Evolutionary conservation across 1,284 basidiomycete genomes (phyloP).

Genomic region (Ustilago curta): DNA sequence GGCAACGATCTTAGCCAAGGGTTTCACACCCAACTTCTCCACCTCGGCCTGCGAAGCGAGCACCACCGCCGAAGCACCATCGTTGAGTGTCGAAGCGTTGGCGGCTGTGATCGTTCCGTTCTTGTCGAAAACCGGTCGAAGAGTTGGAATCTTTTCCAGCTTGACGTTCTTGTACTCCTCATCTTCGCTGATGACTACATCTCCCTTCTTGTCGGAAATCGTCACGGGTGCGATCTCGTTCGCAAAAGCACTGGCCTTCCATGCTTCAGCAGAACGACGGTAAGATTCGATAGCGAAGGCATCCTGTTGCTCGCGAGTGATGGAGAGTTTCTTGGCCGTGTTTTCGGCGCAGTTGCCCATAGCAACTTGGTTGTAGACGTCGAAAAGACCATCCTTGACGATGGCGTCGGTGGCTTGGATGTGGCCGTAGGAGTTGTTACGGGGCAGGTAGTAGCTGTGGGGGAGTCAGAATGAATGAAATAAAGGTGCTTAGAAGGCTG

Average conservation of each 20-base stretch:
- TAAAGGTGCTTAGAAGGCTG: background rate
- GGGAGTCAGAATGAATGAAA: background rate
- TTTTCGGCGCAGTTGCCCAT: slow-evolving; percentile 70
- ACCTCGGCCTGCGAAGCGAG: slow-evolving; percentile 66
- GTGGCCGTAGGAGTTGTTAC: slow-evolving; percentile 89
- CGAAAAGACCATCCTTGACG: slow-evolving; percentile 84
- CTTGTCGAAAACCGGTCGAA: slow-evolving; percentile 71
- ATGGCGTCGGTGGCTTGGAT: slow-evolving; percentile 87
- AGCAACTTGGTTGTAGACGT: slow-evolving; percentile 56
- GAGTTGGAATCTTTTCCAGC: slow-evolving; percentile 70
- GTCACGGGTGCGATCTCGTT: slow-evolving; percentile 89
- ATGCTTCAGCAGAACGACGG: slow-evolving; percentile 88
- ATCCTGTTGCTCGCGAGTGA: slow-evolving; percentile 71
- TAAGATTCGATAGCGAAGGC: slow-evolving; percentile 91
- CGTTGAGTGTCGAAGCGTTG: slow-evolving; percentile 71
- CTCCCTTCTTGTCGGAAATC: slow-evolving; percentile 85
- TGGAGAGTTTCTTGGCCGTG: slow-evolving; percentile 69
- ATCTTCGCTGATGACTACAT: slow-evolving; percentile 84
- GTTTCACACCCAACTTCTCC: slow-evolving; percentile 69
- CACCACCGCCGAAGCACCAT: slow-evolving; percentile 71
- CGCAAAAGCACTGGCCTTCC: slow-evolving; percentile 85
- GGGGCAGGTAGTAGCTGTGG: slow-evolving; percentile 87
- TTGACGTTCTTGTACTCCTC: slow-evolving; percentile 85
- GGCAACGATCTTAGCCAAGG: slow-evolving; percentile 72
- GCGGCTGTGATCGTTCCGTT: slow-evolving; percentile 72